A percentile compares a stretch with the other conserved stretches of the same genome.
These are phyloP conservation scores for Priceomyces melissophilus DNA, from an alignment of 805 yeast genomes.

Conservation along the genomic window DNA sequence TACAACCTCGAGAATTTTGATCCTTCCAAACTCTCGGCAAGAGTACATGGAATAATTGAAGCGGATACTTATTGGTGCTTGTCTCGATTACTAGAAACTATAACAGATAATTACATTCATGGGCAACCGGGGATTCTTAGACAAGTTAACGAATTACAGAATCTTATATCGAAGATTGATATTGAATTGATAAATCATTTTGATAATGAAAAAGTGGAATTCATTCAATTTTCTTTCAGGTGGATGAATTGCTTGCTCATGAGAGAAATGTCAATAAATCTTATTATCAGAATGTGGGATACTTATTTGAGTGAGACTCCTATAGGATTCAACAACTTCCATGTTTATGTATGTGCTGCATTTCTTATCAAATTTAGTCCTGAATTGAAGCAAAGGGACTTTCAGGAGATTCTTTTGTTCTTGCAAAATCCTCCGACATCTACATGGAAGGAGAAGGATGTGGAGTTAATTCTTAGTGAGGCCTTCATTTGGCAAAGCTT, in stretches of 20 bases:
- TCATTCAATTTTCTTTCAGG: slow-evolving; percentile 90
- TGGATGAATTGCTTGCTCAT: slow-evolving; percentile 98
- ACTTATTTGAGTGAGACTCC: slow-evolving; percentile 78
- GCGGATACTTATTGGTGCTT: slow-evolving; percentile 98
- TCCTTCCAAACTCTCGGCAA: slow-evolving; percentile 56
- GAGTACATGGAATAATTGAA: slow-evolving; percentile 68
- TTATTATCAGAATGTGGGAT: slow-evolving; percentile 96
- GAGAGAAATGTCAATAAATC: slow-evolving; percentile 80
- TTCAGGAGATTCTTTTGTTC: slow-evolving; percentile 90
- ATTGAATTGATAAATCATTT: slow-evolving; percentile 69
- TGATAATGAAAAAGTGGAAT: slow-evolving; percentile 80
- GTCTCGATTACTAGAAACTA: slow-evolving; percentile 85
- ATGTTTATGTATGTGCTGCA: slow-evolving; percentile 96
- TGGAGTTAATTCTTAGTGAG: slow-evolving; percentile 88
- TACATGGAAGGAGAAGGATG: slow-evolving; percentile 82
- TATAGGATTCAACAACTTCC: slow-evolving; percentile 84
- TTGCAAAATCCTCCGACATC: slow-evolving; percentile 87
- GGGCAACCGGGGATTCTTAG: slow-evolving; percentile 97
- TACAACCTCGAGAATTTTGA: slow-evolving; percentile 53
- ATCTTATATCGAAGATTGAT: slow-evolving; percentile 78
- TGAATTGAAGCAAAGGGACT: slow-evolving; percentile 77
- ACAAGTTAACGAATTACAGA: slow-evolving; percentile 79
- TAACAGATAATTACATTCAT: slow-evolving; percentile 94
- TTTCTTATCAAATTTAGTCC: slow-evolving; percentile 85
- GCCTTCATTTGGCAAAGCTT: slow-evolving; percentile 96